Evolutionary conservation across 768 basidiomycete species (phyloP), one percentile per base, ranked within the genome.

Genomic region (Erythrobasidium yunnanense): DNA sequence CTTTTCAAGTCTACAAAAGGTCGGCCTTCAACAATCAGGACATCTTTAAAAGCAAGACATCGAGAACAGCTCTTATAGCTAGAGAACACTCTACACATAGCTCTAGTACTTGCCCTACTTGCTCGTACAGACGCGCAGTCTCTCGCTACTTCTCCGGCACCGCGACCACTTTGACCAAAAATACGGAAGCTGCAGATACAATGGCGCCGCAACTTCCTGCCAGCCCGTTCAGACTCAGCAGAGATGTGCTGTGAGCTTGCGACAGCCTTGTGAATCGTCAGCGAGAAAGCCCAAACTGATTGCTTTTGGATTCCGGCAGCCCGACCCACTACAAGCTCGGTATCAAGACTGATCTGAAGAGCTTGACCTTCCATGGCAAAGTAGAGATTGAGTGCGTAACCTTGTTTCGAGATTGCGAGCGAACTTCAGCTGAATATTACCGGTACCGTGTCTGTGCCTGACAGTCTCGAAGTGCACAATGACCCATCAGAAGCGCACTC

Each of bases 331-430:
- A 63, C 60, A 51, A 51, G 47, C 60, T 63, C 8, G 60, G 60
- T 50, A 77, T 91, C 74, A 83, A 82, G 72, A 91, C 89, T 56
- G 88, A 96, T 77, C 82, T 96, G 56, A 81, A 85, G 63, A 80
- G 80, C n/a, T 80, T 84, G 67, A 81, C 78, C 8, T 97, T 90
- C 75, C 79, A 83, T 46, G 93, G 93, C 46, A 80, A 84, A 38
- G 87, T 85, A 53, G 83, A 83, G 70, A 83, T 87, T 73, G 79
- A 82, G 88, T 83, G 67, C 57, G 83, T 77, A 23, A n/a, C n/a
- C n/a, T n/a, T n/a, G n/a, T n/a, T n/a, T 38, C n/a, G n/a, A n/a
- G n/a, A n/a, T n/a, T n/a, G n/a, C n/a, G n/a, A n/a, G n/a, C n/a
- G n/a, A n/a, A n/a, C n/a, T n/a, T n/a, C n/a, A n/a, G n/a, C n/a